Conservation (phyloP, 352 stramenopile species). For the Lagenidium giganteum region DNA sequence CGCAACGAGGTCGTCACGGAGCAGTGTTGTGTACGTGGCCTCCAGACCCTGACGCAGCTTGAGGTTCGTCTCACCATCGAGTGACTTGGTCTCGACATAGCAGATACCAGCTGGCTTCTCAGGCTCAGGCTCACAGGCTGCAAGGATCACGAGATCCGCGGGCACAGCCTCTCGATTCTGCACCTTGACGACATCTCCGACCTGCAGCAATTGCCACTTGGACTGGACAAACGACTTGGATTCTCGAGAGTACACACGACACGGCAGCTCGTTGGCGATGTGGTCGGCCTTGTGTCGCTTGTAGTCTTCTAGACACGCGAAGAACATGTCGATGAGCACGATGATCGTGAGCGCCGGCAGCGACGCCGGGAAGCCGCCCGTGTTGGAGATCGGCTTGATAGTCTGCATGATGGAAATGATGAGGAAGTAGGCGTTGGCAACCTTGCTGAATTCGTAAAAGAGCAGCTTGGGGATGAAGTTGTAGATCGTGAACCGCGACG, state of each 20-base stretch:
- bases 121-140: constrained; percentile 66
- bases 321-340: constrained; percentile 91
- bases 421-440: constrained; percentile 94
- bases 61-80: constrained; percentile 93
- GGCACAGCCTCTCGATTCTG: constrained; percentile 83
- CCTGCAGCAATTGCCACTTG: constrained; percentile 73
- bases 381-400: constrained; percentile 91
- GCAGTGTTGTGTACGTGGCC: constrained; percentile 62
- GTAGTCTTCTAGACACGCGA: constrained; percentile 88
- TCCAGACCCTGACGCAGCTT: constrained; percentile 86
- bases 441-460: constrained; percentile 88
- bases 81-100: constrained; percentile 90
- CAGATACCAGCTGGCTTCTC: constrained; percentile 72
- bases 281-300: constrained; percentile 87
- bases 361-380: constrained; percentile 85
- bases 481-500: constrained; percentile 88
- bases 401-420: constrained; percentile 90
- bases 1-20: constrained; percentile 39
- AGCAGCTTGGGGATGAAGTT: constrained; percentile 91
- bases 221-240: constrained; percentile 45
- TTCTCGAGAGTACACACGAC: constrained; percentile 25
- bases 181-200: constrained; percentile 90
- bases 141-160: constrained; percentile 86
- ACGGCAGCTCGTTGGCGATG: constrained; percentile 77
- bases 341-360: constrained; percentile 90